Conservation (phyloP, 805 yeast species). For the Candida sithepensis region DNA sequence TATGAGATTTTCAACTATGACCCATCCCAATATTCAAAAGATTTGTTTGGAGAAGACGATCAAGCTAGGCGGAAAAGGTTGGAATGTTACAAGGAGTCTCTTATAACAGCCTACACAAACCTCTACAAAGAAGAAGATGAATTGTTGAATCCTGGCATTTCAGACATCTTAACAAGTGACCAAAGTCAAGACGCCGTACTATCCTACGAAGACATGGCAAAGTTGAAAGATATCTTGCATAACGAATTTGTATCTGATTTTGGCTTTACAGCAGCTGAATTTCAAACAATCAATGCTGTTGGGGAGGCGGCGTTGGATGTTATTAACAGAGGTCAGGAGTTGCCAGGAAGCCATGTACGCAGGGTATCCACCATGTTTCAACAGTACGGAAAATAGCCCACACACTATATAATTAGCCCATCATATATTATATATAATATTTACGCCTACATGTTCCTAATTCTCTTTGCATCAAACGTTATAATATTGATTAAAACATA, state of each 20-base stretch:
- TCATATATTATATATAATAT: too few species aligned
- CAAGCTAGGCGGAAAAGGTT: background rate
- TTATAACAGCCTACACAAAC: constrained; percentile 11
- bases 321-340: background rate
- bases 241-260: constrained; percentile 1
- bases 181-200: background rate
- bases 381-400: background rate
- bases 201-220: constrained; percentile 3
- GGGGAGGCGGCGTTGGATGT: background rate
- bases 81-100: constrained; percentile 8
- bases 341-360: background rate
- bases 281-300: background rate
- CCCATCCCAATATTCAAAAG: background rate
- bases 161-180: background rate
- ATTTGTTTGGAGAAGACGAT: background rate
- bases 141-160: constrained; percentile 1
- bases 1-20: background rate
- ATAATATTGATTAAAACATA: too few species aligned
- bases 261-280: background rate
- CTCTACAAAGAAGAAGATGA: constrained; percentile 17
- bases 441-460: too few species aligned
- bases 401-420: too few species aligned
- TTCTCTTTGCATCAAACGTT: too few species aligned
- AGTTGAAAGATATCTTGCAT: constrained; percentile 5
- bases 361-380: too few species aligned